A percentile compares a stretch with the other conserved stretches of the same genome.
phyloP scores from a whole-genome alignment of 371 early-diverging fungal species.

The Mucor saturninus region DNA sequence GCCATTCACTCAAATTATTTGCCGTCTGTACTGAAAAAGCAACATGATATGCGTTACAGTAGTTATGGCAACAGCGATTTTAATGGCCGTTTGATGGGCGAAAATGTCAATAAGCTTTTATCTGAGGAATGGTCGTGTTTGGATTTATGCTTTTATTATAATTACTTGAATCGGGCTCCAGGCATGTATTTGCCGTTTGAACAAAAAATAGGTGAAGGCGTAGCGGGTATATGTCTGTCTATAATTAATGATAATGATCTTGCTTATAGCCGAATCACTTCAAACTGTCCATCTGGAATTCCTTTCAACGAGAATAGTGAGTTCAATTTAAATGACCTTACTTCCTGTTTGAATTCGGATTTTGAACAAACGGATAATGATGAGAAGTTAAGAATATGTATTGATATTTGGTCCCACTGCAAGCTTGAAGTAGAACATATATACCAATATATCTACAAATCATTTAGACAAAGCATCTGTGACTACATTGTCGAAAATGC shows the following conservation, averaged over 20 bases:
- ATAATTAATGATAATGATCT: conserved; percentile 13
- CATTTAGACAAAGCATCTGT: conserved; percentile 66
- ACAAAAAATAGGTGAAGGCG: conserved; percentile 70
- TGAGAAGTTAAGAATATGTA: conserved; percentile 45
- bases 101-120: background rate
- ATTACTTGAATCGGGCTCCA: conserved; percentile 43
- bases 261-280: conserved; percentile 7
- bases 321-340: conserved; percentile 8
- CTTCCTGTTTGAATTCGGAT: conserved; percentile 28
- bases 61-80: background rate
- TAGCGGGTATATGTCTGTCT: conserved; percentile 60
- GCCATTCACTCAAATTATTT: conserved; percentile 63
- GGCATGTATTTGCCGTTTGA: conserved; percentile 63
- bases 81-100: background rate
- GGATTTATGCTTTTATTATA: conserved; percentile 51
- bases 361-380: conserved; percentile 19
- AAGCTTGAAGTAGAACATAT: conserved; percentile 58
- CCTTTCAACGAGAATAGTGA: background rate
- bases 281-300: background rate
- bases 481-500: conserved; percentile 73
- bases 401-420: conserved; percentile 79
- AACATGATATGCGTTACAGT: conserved; percentile 57
- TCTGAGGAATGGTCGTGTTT: conserved; percentile 25
- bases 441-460: conserved; percentile 51
- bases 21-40: conserved; percentile 44